These are phyloP conservation scores for Grifola frondosa DNA, from an alignment of 1,284 basidiomycete genomes.

Conservation along the genomic window DNA sequence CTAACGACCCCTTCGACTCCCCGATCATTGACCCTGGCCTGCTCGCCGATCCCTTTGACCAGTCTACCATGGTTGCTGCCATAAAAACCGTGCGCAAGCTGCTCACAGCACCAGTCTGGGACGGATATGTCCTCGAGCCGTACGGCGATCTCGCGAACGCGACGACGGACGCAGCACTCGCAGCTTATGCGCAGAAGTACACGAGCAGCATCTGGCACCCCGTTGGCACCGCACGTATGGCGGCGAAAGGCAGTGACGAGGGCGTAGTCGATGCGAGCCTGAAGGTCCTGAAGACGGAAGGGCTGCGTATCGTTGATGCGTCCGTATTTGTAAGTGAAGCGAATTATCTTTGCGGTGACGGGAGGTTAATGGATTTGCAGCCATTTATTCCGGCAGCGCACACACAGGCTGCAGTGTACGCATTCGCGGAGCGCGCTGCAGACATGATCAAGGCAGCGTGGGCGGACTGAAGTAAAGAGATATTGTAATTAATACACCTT, in stretches of 20 bases:
- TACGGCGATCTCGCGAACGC: conserved; percentile 1
- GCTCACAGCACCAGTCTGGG: not conserved
- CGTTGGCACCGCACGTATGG: conserved; percentile 26
- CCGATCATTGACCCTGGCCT: conserved; percentile 19
- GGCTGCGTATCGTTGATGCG: conserved; percentile 13
- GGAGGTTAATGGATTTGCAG: no score
- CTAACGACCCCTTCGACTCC: conserved; percentile 15
- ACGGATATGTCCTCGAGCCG: not conserved
- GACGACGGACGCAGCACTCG: conserved; percentile 24
- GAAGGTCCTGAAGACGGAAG: conserved; percentile 27
- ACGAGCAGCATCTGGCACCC: conserved; percentile 25
- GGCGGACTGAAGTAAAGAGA: no score
- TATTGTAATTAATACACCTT: no score
- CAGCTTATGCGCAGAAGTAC: conserved; percentile 12
- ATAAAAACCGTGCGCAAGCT: not conserved
- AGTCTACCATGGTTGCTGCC: conserved; percentile 8
- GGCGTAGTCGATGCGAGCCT: conserved; percentile 1
- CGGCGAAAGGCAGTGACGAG: conserved; percentile 5
- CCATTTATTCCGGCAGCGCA: conserved; percentile 19
- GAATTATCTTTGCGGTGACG: no score
- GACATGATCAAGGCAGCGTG: conserved; percentile 20
- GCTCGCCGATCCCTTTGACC: conserved; percentile 9
- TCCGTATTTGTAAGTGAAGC: conserved; percentile 7
- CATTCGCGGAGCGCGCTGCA: conserved; percentile 19
- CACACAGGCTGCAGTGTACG: conserved; percentile 16